phyloP scores from a whole-genome alignment of 2,329 filamentous ascomycete genomes.

The Aspergillus japonicus region DNA sequence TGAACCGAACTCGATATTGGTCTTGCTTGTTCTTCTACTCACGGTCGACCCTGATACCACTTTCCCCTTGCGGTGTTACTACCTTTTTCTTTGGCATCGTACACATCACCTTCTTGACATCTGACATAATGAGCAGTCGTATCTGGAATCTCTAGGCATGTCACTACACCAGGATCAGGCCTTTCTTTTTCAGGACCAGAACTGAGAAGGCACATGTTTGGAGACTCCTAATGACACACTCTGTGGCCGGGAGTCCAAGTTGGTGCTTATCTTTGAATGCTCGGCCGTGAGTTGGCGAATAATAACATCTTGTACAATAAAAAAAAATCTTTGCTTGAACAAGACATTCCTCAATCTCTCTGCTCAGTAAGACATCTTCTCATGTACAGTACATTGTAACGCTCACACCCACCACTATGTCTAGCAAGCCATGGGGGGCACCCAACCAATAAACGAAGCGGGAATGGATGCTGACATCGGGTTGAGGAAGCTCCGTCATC shows the following conservation, averaged over 20 bases:
- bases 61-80: too few relatives aligned
- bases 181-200: not conserved
- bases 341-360: not conserved
- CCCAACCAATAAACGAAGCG: not conserved
- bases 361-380: slow-evolving; percentile 15
- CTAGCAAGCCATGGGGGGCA: too few relatives aligned
- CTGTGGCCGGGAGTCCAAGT: not conserved
- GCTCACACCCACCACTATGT: not conserved
- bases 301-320: not conserved
- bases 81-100: too few relatives aligned
- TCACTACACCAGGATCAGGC: not conserved
- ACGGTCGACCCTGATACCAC: too few relatives aligned
- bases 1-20: too few relatives aligned
- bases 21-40: too few relatives aligned
- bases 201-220: not conserved
- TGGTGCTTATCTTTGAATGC: not conserved
- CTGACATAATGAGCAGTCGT: not conserved
- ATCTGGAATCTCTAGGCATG: not conserved
- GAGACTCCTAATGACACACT: not conserved
- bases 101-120: not conserved
- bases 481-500: not conserved
- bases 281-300: too few relatives aligned
- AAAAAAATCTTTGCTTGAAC: slow-evolving; percentile 5
- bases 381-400: slow-evolving; percentile 21
- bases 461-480: not conserved